Evolutionary conservation across 768 basidiomycete genomes (phyloP).

Genomic region (Mycena floridula): DNA sequence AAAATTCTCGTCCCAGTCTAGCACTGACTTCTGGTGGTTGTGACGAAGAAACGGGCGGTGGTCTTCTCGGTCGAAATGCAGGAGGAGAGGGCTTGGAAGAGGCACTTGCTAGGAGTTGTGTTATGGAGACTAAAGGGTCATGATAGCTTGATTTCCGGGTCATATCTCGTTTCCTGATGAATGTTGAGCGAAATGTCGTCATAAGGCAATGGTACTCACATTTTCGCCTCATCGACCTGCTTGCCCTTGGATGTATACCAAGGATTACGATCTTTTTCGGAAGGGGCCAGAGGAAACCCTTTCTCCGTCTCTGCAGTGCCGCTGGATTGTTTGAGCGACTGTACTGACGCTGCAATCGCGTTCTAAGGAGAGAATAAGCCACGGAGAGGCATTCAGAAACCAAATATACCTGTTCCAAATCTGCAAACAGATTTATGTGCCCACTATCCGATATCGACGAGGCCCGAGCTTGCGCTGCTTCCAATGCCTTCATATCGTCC

Average conservation of each 20-base stretch:
- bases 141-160: constrained; percentile 54
- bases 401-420: constrained; percentile 59
- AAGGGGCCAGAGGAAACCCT: constrained; percentile 69
- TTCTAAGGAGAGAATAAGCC: constrained; percentile 23
- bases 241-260: constrained; percentile 52
- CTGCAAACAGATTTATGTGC: constrained; percentile 83
- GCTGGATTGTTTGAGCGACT: constrained; percentile 39
- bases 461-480: not conserved
- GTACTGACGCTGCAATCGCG: constrained; percentile 38
- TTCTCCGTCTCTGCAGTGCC: constrained; percentile 52
- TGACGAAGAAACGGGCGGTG: constrained; percentile 15
- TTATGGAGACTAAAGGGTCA: constrained; percentile 74
- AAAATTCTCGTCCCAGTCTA: constrained; percentile 64
- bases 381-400: not conserved
- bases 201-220: constrained; percentile 11
- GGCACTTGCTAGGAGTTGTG: constrained; percentile 50
- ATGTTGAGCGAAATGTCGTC: not conserved
- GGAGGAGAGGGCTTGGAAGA: constrained; percentile 21
- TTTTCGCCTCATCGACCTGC: constrained; percentile 29
- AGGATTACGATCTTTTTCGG: constrained; percentile 70
- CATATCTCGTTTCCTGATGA: constrained; percentile 52
- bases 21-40: constrained; percentile 42
- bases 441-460: constrained; percentile 27
- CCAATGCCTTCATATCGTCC: constrained; percentile 15
- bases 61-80: constrained; percentile 13